Base-by-base conservation (phyloP, 2,329 filamentous ascomycete species). In the Calonectria pseudoreteaudii region DNA sequence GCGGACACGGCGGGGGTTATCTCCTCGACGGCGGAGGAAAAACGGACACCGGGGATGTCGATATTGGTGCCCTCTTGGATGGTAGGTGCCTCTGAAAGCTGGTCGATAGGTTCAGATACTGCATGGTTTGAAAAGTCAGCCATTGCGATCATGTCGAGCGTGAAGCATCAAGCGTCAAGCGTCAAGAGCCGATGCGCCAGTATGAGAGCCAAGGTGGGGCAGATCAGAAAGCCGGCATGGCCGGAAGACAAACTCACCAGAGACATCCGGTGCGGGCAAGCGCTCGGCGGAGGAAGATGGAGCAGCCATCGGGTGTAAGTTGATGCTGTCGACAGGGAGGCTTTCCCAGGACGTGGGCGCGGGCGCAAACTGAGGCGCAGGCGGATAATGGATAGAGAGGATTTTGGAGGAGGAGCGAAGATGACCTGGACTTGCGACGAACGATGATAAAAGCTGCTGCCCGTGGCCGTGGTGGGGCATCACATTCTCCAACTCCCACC, bases 11-110 rank as follows among this genome's bases (percentile, higher is more conserved):
- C 71, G 18, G 85, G 84, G 18, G 82, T 80, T 79, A 95, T 94
- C 84, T 95, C 93, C 81, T 95, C 88, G 74, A 93, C 91, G 75
- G 90, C 88, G 34, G 93, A 91, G 69, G 93, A 92, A 84, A 95
- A 96, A 72, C 93, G 93, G 69, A 95, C 94, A 72, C 90, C 87
- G 71, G 87, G 87, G 70, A 82, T 81, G 72, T 78, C 77, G 31
- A 76, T 73, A 14, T 66, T 58, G 13, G 30, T 23, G 23, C 74
- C 53, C n/a, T 77, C 69, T 26, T 74, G 72, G 13, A 53, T 36
- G 23, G 28, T 73, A 23, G 73, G 53, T 11, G 66, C 31, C 49
- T 72, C 74, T 70, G 73, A 62, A 56, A 73, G 64, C 36, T 73
- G 60, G 53, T 72, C 49, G 30, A 66, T 18, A 9, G 62, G 34